Conservation (phyloP, 139 green algal species). For the Closterium sp. region DNA sequence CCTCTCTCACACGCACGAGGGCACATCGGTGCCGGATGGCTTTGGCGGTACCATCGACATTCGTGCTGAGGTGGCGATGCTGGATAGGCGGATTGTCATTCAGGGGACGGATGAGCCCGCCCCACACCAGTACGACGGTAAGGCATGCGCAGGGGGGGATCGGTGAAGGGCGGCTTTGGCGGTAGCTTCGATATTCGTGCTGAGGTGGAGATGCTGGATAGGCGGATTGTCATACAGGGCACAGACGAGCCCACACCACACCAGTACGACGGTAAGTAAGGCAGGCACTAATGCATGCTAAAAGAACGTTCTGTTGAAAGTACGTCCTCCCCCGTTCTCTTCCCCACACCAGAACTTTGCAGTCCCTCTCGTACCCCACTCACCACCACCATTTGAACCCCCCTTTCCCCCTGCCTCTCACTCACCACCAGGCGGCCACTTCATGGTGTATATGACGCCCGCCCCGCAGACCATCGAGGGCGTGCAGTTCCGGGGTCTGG, state of each 20-base stretch:
- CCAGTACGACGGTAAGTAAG: neutral
- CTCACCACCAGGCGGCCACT: conserved; percentile 32
- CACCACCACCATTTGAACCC: neutral
- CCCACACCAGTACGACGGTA: conserved; percentile 20
- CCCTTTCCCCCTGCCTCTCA: neutral
- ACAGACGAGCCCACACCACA: neutral
- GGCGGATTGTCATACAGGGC: neutral
- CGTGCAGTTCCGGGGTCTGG: conserved; percentile 12
- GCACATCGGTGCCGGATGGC: neutral
- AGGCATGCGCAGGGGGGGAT: neutral
- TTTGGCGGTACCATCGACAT: conserved; percentile 16
- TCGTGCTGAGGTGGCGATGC: conserved; percentile 30
- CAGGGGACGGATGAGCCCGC: conserved; percentile 11
- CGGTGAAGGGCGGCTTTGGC: neutral
- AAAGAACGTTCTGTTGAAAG: no score
- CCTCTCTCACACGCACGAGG: conserved; percentile 11
- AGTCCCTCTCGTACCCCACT: no score
- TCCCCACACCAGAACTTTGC: no score
- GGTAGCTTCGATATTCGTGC: no score
- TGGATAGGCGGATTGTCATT: conserved; percentile 19
- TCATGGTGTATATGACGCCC: conserved; percentile 28
- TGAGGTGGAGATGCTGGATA: no score
- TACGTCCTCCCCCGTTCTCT: no score
- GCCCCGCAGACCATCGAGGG: conserved; percentile 21
- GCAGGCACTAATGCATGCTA: no score